Evolutionary conservation across 768 basidiomycete species (phyloP), one percentile per base, ranked within the genome.

Genomic region (Mrakia hoshinonis): DNA sequence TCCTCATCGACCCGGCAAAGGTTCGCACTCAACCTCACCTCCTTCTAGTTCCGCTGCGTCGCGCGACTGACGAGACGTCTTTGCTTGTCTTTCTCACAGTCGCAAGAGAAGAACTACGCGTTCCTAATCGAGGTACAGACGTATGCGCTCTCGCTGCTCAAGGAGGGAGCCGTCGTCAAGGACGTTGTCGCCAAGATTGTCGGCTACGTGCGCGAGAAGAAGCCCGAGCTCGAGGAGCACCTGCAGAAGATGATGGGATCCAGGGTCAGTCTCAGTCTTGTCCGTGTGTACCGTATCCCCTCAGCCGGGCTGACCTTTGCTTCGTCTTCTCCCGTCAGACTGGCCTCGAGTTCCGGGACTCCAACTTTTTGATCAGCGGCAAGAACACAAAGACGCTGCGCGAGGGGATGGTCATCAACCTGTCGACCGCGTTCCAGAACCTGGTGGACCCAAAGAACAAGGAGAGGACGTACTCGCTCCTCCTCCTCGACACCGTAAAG

Each of bases 271-370:
- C 20, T 22, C 39, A 11, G 0, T 51, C 22, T 52, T 22, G 4
- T 39, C n/a, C 26, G 34, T 49, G 11, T 31, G 20, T 5, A 15
- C 49, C 34, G 38, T 10, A 26, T 49, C 51, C 11, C 0, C 24
- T 22, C 1, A n/a, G 4, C 12, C n/a, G 20, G 29, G 20, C 47
- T 49, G 3, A 49, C 34, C 13, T n/a, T n/a, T 49, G n/a, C 70
- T 36, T 24, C 61, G 43, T 2, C 15, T 26, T 34, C 34, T 38
- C 29, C 20, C 68, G 29, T 1, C 75, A 97, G 94, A 97, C 88
- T 79, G 95, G 95, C 7, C 86, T 97, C 77, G 95, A 99, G 79
- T 97, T 94, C 81, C 87, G 93, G 51, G 95, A 99, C 77, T 86
- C 88, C 12, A 82, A 87, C 0, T 96, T 93, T 78, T 81, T 93